phyloP scores from a whole-genome alignment of 148 eudicot species.

The Polygonum aviculare region DNA sequence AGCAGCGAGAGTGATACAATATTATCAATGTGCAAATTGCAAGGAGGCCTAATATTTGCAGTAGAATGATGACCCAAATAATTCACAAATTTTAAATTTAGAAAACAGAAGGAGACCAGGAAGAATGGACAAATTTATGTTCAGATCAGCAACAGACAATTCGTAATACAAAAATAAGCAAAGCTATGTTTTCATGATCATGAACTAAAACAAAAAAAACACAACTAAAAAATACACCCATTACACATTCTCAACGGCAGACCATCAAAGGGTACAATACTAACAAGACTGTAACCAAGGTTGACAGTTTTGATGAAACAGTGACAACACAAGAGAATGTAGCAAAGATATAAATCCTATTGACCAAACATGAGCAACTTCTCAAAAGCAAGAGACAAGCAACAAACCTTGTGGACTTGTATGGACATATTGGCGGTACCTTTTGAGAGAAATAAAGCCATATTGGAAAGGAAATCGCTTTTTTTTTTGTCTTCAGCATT shows the following conservation, averaged over 20 bases:
- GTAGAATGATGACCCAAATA: not conserved
- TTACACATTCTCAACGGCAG: not conserved
- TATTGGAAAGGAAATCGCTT: not conserved
- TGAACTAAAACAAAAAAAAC: not conserved
- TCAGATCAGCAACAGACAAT: not conserved
- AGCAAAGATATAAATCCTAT: not conserved
- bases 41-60: not conserved
- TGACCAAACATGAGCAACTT: not conserved
- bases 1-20: not conserved
- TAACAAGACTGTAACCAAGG: slow-evolving; percentile 2
- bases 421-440: not conserved
- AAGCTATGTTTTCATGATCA: slow-evolving; percentile 7
- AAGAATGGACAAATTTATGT: slow-evolving; percentile 7
- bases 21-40: not conserved
- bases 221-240: not conserved
- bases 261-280: not conserved
- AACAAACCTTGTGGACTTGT: slow-evolving; percentile 3
- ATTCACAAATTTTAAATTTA: not conserved
- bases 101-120: not conserved
- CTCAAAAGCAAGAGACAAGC: not conserved
- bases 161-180: not conserved
- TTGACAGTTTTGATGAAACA: not conserved
- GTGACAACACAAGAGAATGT: slow-evolving; percentile 3
- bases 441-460: not conserved
- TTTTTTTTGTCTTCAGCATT: slow-evolving; percentile 2